A percentile compares a stretch with the other conserved stretches of the same genome.
Evolutionary conservation across 2,329 filamentous ascomycete genomes (phyloP).

Genomic region (Tolypocladium sp.): DNA sequence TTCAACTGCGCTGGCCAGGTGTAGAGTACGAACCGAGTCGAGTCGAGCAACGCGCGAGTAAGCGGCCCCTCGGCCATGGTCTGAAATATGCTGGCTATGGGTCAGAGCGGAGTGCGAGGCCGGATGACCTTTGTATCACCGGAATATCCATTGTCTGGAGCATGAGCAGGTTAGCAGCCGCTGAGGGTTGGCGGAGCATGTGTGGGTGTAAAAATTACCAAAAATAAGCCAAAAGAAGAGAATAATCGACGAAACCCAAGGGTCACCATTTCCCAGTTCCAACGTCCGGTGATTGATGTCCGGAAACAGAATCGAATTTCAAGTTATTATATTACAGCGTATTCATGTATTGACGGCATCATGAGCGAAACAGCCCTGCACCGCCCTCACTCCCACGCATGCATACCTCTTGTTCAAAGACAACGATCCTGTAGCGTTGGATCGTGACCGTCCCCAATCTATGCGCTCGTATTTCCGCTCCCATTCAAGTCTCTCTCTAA

Average conservation of each 20-base stretch:
- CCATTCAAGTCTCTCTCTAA: background rate
- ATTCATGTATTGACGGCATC: background rate
- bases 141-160: background rate
- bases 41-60: background rate
- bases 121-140: background rate
- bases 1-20: conserved; percentile 55
- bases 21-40: conserved; percentile 13
- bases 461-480: background rate
- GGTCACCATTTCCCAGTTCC: background rate
- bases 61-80: background rate
- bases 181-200: background rate
- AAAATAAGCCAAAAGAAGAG: background rate
- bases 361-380: background rate
- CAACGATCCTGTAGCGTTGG: background rate
- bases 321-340: background rate
- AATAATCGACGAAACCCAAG: background rate
- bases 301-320: background rate
- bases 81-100: background rate
- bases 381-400: background rate
- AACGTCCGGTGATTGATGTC: background rate
- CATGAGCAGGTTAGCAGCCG: background rate
- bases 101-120: background rate
- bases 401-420: background rate
- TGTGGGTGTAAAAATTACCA: background rate
- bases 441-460: background rate